Conservation (phyloP, 306 rosid species). For the Mimosa bimucronata region DNA sequence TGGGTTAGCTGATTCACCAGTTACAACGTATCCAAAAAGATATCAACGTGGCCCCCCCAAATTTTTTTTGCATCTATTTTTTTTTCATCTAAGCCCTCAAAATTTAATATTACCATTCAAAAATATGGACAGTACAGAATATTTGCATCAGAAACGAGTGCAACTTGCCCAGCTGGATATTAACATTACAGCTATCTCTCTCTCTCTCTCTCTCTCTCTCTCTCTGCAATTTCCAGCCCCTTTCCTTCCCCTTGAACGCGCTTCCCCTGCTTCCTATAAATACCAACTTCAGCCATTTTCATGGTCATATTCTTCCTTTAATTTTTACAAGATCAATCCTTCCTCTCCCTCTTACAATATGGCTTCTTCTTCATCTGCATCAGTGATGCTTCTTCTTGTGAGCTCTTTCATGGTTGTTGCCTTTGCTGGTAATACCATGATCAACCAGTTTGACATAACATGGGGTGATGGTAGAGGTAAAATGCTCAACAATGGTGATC, state of each 20-base stretch:
- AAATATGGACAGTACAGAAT: neutral
- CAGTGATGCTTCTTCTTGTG: conserved; percentile 10
- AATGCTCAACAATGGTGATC: too few species aligned
- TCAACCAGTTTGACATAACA: conserved; percentile 43
- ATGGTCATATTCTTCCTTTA: neutral
- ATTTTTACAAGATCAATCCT: neutral
- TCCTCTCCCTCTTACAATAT: neutral
- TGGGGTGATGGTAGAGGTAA: too few species aligned
- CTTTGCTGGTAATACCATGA: conserved; percentile 42
- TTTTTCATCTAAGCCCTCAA: too few species aligned
- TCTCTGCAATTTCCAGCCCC: conserved; percentile 23
- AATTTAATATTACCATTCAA: neutral
- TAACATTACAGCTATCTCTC: too few species aligned
- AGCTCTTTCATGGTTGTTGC: conserved; percentile 36
- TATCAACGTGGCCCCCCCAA: too few species aligned
- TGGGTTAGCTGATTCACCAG: neutral
- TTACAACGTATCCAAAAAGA: too few species aligned
- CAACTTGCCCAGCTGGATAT: too few species aligned
- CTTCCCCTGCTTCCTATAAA: conserved; percentile 7
- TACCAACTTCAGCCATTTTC: neutral
- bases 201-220: neutral
- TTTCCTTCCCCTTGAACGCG: conserved; percentile 2
- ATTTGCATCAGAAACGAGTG: too few species aligned
- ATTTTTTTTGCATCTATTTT: too few species aligned
- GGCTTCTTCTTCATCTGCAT: conserved; percentile 15